A percentile compares a stretch with the other conserved stretches of the same genome.
These are phyloP conservation scores for Sambucus nigra DNA, from an alignment of 129 eudicot genomes.

Conservation along the genomic window DNA sequence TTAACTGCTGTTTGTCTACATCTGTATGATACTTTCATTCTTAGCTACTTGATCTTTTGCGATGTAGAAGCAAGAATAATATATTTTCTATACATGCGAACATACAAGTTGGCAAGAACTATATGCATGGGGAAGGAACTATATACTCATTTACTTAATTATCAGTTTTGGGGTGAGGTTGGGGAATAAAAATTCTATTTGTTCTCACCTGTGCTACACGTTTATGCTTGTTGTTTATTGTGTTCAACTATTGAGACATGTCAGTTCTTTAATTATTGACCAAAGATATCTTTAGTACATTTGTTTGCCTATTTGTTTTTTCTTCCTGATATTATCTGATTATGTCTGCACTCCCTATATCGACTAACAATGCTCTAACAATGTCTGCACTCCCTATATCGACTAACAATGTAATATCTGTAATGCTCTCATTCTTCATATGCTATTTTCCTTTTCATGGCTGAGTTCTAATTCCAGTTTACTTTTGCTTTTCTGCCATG, in stretches of 20 bases:
- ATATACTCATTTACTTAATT: too few species aligned
- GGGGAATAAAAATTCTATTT: too few species aligned
- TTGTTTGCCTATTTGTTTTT: too few species aligned
- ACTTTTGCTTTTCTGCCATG: not conserved
- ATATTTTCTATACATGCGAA: too few species aligned
- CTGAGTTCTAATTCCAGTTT: not conserved
- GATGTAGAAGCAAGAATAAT: too few species aligned
- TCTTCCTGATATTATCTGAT: not conserved
- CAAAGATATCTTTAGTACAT: not conserved
- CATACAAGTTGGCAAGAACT: too few species aligned
- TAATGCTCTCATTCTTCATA: not conserved
- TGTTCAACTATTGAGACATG: not conserved
- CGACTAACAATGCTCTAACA: not conserved
- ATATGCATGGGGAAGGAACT: too few species aligned
- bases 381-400: not conserved
- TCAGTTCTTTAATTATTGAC: not conserved
- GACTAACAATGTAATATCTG: not conserved
- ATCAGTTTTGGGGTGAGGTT: too few species aligned
- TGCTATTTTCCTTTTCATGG: not conserved
- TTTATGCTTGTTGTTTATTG: not conserved
- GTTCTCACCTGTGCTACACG: too few species aligned
- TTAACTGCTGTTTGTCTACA: too few species aligned
- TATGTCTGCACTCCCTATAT: not conserved
- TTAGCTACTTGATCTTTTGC: too few species aligned
- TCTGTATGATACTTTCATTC: too few species aligned